These are phyloP conservation scores for Trypanosoma lewisi DNA, from an alignment of 208 protist genomes.

Conservation along the genomic window DNA sequence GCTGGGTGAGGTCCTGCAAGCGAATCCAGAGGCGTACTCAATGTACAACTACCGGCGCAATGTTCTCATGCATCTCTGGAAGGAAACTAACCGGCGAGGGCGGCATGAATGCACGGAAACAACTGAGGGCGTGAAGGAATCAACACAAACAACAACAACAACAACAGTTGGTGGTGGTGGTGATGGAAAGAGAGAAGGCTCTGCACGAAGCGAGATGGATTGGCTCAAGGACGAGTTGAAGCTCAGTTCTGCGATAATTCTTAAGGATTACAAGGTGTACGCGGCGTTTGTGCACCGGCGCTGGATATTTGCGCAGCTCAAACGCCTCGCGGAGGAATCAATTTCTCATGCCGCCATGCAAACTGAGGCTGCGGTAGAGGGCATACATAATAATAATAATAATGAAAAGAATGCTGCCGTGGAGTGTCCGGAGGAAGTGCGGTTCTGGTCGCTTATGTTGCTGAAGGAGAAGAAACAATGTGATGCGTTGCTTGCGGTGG, in stretches of 20 bases:
- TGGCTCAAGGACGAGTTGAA: constrained; percentile 59
- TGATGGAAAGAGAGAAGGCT: neutral
- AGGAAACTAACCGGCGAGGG: neutral
- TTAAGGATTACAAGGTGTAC: constrained; percentile 84
- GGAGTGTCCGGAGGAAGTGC: constrained; percentile 7
- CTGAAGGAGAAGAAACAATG: constrained; percentile 65
- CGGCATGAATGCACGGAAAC: neutral
- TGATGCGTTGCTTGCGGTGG: constrained; percentile 64
- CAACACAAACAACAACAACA: neutral
- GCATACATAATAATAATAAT: too few relatives aligned
- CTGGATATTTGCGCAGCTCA: constrained; percentile 72
- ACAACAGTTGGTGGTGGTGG: neutral
- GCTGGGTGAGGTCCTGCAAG: constrained; percentile 41
- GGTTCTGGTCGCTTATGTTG: constrained; percentile 28
- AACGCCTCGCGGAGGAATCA: constrained; percentile 29
- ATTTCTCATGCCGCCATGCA: constrained; percentile 4
- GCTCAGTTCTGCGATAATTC: constrained; percentile 57
- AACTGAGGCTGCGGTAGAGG: neutral
- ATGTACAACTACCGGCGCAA: constrained; percentile 79
- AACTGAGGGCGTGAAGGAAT: neutral
- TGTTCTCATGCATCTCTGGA: constrained; percentile 31
- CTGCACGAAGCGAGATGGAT: constrained; percentile 12
- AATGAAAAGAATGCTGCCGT: neutral
- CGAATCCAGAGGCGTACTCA: constrained; percentile 80
- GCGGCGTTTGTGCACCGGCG: constrained; percentile 81